Evolutionary conservation across 2,329 filamentous ascomycete species (phyloP), one percentile per base, ranked within the genome.

Genomic region (Lecanicillium sp.): DNA sequence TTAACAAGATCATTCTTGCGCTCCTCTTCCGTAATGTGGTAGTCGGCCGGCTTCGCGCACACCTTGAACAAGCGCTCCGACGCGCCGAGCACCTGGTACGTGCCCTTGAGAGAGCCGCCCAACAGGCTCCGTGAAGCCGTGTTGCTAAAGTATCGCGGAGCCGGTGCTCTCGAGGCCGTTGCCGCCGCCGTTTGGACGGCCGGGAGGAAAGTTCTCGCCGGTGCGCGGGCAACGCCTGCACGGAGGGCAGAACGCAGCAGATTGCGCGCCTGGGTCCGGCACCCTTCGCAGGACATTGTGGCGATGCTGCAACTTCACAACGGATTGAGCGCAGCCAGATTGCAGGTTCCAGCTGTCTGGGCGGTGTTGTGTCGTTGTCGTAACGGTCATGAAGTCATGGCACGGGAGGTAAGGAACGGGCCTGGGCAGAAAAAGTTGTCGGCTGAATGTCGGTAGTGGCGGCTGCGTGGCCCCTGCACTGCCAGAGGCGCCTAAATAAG

Each of bases 31-130:
- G 83, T 75, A 41, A 94, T 85, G 37, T 68, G 76, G 61, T 95
- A 95, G 45, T 80, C 76, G 33, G 84, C 88, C 47, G 84, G 77
- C 42, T 63, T 64, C 8, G 80, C 74, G 62, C 86, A 94, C 45
- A 78, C 72, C 55, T 83, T 80, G 66, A 87, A 89, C 42, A 95
- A 68, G 42, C 74, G 68, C 63, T 94, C 82, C 18, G 87, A 92
- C 36, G 79, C 77, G 43, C 79, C 81, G 55, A 92, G 85, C 25
- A 88, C 84, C 39, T 83, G 75, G 58, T 95, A 95, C 11, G 67
- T 62, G 43, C 69, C 58, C 25, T 53, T 46, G 18, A 67, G 44
- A 13, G 50, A 49, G 16, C 52, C 52, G 7, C 56, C 52, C 8
- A 67, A 48, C 2, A 62, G 49, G 3, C 46, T 51, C 33, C 55